A percentile compares a stretch with the other conserved stretches of the same genome.
Conservation (phyloP, 495 filamentous ascomycete genomes). For the Cenococcum geophilum region DNA sequence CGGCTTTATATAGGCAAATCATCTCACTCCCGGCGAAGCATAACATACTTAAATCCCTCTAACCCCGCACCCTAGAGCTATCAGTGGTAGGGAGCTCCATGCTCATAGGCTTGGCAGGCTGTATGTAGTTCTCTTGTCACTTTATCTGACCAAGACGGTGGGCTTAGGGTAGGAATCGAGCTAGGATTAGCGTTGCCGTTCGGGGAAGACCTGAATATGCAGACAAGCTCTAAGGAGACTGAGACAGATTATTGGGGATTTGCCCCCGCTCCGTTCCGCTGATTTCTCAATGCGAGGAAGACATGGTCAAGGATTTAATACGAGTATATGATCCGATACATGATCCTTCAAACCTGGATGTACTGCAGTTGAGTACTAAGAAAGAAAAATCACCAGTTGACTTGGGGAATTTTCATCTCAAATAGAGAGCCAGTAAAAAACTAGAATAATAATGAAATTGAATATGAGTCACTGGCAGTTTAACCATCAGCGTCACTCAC, state of each 20-base stretch:
- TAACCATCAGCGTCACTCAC: too few relatives aligned
- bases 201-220: neutral
- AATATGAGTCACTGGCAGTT: too few relatives aligned
- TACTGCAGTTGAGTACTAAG: too few relatives aligned
- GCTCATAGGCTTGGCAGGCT: neutral
- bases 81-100: constrained; percentile 1
- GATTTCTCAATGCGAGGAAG: neutral
- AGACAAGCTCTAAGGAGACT: neutral
- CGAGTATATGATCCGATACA: neutral
- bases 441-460: too few relatives aligned
- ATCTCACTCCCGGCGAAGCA: neutral
- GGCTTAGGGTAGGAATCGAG: neutral
- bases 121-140: neutral
- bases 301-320: neutral
- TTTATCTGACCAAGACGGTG: neutral
- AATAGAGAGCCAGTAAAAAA: too few relatives aligned
- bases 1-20: constrained; percentile 1
- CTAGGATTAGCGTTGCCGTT: neutral
- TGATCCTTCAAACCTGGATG: too few relatives aligned
- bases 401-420: too few relatives aligned
- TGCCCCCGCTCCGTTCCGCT: neutral
- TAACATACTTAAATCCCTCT: neutral
- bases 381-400: too few relatives aligned
- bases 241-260: neutral
- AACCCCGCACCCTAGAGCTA: neutral